Base-by-base conservation (phyloP, 2,329 filamentous ascomycete genomes). In the Thelonectria olida region DNA sequence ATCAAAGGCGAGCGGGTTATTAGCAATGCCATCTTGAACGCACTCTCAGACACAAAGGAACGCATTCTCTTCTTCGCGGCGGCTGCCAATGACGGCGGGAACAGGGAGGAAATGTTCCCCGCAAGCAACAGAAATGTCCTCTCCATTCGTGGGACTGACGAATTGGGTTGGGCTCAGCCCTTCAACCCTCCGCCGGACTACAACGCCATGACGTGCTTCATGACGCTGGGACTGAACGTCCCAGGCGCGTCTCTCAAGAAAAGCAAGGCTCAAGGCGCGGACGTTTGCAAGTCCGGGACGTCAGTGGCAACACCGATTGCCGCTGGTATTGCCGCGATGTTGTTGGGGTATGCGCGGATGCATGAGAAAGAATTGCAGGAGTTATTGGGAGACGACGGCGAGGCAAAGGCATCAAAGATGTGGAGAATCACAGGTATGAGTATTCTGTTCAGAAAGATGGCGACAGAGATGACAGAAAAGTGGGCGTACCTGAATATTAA, bases 101-200 rank as follows among this genome's bases (percentile, higher is more conserved):
- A 55, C 19, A 41, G 42, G 19, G 9, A 31, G 10, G 52, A 55
- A 48, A 55, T 55, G 52, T 55, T 47, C 52, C 52, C 52, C 7
- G 52, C 52, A 17, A 27, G 13, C 39, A 19, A 48, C 20, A 34
- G 23, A 10, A 17, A 55, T 4, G 52, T 55, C 5, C 31, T 55
- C 27, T 48, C 52, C 27, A 55, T 55, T 41, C 52, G 52, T 42
- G 52, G 41, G 28, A 48, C 52, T n/a, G 52, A 55, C 31, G 27
- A 48, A 2, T 39, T 7, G 8, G 52, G 52, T 19, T 47, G 41
- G 17, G 2, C 42, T 3, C 52, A 39, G 52, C 25, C 4, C 15
- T 55, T 47, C 52, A 55, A 55, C 20, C 52, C 52, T 34, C 52
- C 52, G 4, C 8, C 7, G 13, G 41, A 25, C 15, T 55, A 47